Conservation (phyloP, 2,329 filamentous ascomycete genomes). For the Cercospora sesami region DNA sequence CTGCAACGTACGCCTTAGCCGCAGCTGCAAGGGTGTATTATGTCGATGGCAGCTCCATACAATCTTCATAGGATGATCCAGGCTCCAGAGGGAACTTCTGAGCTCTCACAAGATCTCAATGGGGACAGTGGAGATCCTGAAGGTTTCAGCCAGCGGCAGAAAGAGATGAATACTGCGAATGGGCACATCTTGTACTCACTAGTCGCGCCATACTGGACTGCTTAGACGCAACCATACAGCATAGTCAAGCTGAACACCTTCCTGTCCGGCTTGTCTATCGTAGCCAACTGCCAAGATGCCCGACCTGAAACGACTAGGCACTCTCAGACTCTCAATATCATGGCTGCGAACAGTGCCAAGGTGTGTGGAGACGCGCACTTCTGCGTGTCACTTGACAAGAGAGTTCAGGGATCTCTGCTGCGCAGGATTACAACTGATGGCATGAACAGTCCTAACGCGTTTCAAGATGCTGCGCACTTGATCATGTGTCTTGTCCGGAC, state of each 20-base stretch:
- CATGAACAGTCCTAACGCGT: not conserved
- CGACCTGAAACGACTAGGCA: not conserved
- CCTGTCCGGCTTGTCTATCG: not conserved
- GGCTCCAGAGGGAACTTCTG: too few relatives aligned
- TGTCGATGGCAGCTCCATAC: not conserved
- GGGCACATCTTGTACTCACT: not conserved
- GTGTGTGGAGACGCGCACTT: not conserved
- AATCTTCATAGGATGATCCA: not conserved
- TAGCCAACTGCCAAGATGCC: not conserved
- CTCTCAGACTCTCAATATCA: not conserved
- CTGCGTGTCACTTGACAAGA: not conserved
- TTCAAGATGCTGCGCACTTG: not conserved
- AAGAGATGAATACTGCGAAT: not conserved
- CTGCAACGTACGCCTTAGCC: not conserved
- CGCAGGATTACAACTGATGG: not conserved
- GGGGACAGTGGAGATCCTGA: not conserved
- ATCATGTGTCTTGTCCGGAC: not conserved
- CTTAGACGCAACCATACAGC: not conserved
- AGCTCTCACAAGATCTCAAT: too few relatives aligned
- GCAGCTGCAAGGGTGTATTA: not conserved
- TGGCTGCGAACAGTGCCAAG: not conserved
- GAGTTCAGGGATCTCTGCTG: not conserved
- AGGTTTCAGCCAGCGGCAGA: not conserved
- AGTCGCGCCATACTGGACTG: not conserved
- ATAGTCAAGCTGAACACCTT: not conserved